Evolutionary conservation across 192 early-diverging fungal species (phyloP).

Genomic region (Coemansia erecta): DNA sequence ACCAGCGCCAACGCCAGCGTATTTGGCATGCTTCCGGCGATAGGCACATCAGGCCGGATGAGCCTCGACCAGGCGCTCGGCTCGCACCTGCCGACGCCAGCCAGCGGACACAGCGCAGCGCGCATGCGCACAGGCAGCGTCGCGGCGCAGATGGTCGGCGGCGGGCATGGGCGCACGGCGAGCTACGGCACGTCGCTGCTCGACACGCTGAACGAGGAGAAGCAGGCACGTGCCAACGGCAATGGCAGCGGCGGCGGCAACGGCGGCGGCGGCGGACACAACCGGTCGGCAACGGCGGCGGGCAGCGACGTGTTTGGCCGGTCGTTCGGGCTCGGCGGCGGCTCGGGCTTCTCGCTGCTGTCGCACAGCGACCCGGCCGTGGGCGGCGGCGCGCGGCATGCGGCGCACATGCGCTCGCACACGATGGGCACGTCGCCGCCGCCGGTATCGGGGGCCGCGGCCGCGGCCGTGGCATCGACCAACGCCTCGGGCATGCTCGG

Average conservation of each 20-base stretch:
- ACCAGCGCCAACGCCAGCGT: neutral
- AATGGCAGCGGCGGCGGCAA: conserved; percentile 1
- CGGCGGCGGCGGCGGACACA: conserved; percentile 4
- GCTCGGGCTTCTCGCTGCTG: conserved; percentile 23
- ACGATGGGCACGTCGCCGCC: conserved; percentile 33
- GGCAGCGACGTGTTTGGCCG: conserved; percentile 2
- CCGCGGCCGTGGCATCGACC: conserved; percentile 13
- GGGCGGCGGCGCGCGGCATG: conserved; percentile 4
- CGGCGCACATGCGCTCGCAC: conserved; percentile 22
- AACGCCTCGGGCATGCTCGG: conserved; percentile 43
- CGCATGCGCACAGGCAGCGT: conserved; percentile 10
- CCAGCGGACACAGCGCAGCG: neutral
- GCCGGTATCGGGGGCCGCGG: conserved; percentile 6
- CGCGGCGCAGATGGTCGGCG: conserved; percentile 1
- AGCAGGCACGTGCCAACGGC: conserved; percentile 4
- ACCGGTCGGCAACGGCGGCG: conserved; percentile 1
- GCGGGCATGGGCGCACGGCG: conserved; percentile 42
- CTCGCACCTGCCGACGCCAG: neutral
- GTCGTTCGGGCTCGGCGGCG: conserved; percentile 2
- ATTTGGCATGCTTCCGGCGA: conserved; percentile 13
- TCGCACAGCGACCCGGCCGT: neutral
- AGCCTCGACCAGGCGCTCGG: conserved; percentile 11
- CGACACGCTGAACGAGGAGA: conserved; percentile 49
- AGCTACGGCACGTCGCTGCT: conserved; percentile 54
- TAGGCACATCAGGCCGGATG: neutral